These are phyloP conservation scores for Mycena albidolilacea DNA, from an alignment of 768 basidiomycete genomes.

Conservation along the genomic window DNA sequence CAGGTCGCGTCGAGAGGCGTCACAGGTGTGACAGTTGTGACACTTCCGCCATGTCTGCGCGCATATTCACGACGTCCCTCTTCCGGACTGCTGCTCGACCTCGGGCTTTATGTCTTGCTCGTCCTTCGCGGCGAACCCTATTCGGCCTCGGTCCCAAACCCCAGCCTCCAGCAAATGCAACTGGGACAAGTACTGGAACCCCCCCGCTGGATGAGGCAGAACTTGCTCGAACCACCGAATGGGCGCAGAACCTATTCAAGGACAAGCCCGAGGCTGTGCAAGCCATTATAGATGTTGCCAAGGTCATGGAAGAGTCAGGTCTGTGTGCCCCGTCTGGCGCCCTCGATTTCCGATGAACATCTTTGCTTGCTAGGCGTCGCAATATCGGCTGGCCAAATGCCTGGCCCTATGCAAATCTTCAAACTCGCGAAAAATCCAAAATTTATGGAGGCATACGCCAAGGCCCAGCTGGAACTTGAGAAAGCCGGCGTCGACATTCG, in stretches of 20 bases:
- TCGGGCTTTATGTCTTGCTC: not conserved
- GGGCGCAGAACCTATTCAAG: constrained; percentile 22
- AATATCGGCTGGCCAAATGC: constrained; percentile 37
- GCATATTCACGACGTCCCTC: constrained; percentile 21
- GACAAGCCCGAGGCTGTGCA: constrained; percentile 37
- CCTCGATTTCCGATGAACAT: not conserved
- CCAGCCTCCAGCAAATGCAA: not conserved
- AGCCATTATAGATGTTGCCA: constrained; percentile 29
- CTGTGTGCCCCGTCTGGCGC: not conserved
- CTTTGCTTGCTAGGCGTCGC: constrained; percentile 25
- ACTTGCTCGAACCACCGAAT: constrained; percentile 18
- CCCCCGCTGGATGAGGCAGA: constrained; percentile 15
- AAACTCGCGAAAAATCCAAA: constrained; percentile 67
- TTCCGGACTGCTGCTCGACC: constrained; percentile 24
- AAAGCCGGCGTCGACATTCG: constrained; percentile 74
- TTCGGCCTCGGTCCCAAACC: constrained; percentile 27
- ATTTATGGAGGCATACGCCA: constrained; percentile 64
- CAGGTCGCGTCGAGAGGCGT: not conserved
- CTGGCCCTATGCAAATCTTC: constrained; percentile 61
- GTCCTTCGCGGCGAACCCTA: constrained; percentile 20
- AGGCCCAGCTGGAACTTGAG: constrained; percentile 64
- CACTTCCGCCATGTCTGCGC: not conserved
- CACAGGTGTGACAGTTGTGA: constrained; percentile 9
- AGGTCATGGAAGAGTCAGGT: constrained; percentile 36
- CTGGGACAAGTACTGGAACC: too few relatives aligned